Base-by-base conservation (phyloP, 202 grass and related monocot genomes). In the Brachypodium distachyon region DNA sequence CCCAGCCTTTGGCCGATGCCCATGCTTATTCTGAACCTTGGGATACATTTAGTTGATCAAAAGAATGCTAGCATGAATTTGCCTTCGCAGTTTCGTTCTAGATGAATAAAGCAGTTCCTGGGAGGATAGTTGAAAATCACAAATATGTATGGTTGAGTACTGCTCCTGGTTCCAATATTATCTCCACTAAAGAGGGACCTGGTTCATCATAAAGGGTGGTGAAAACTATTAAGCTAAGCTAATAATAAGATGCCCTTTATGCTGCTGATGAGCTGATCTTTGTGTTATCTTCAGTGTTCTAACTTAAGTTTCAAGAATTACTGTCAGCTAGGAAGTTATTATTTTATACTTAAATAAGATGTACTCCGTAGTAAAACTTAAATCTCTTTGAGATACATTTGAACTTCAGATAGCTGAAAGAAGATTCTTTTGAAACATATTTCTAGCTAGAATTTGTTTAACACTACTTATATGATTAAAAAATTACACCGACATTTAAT, bases 31-130 rank as follows among this genome's bases (percentile, higher is more conserved):
- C 39, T 34, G 28, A 51, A 29, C 32, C 57, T 28, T 43, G 40
- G 23, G 54, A 62, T 52, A 66, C 66, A 36, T 72, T 54, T 50
- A 64, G 21, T 72, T 44, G 11, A 37, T 65, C 14, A 8, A 78
- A 47, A 28, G 57, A 72, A 55, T 77, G 65, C 26, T 49, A 84
- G 63, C 10, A 5, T 34, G 42, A 77, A 3, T 50, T 83, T 66
- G 41, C 19, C 17, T 83, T 4, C 6, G 37, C 26, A 76, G 38
- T 76, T 76, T 48, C 9, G n/a, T 84, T 78, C 9, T 9, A 51
- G 44, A 54, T 2, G 14, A 67, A 82, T 42, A 82, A 49, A 37
- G 18, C 11, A 71, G 54, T 72, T 78, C 25, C 7, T 55, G 28
- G 25, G 19, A 7, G 67, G 9, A 63, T 40, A 43, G 66, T 82